Base-by-base conservation (phyloP, 805 yeast species). In the Wickerhamomyces hampshirensis region DNA sequence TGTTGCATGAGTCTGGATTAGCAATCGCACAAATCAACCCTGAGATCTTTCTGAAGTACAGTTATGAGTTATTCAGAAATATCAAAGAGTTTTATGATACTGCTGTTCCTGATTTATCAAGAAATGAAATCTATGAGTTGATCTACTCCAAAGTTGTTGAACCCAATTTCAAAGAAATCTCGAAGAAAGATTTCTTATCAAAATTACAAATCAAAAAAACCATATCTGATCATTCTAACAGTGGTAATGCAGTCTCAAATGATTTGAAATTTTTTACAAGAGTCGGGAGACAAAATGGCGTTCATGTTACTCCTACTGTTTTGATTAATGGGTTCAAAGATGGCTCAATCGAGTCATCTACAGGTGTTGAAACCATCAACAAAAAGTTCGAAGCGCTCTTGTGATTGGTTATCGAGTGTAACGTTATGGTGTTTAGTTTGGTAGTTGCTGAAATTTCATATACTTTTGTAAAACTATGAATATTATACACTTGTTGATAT, bases 231-330 rank as follows among this genome's bases (percentile, higher is more conserved):
- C 69, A 66, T 14, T 56, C 18, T 3, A 83, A 84, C 50, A 50
- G 56, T 4, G 91, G 93, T 8, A 80, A 78, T 47, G 65, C 57
- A 6, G 68, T 80, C 26, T 66, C 75, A 3, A 66, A 58, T 23
- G 94, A 85, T 51, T 49, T 84, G 43, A 87, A 85, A 61, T 80
- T 80, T 50, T 85, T 84, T 53, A 71, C 88, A 14, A 71, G 78
- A 55, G 76, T 75, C 53, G 78, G 77, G 35, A 72, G 96, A 55
- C 85, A 84, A 40, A 73, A 79, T 28, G 87, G 91, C 30, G 75
- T 83, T 26, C 95, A 87, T 54, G 80, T 83, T n/a, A 84, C 93
- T 4, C 96, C 96, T 15, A 80, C 93, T 5, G 83, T 84, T 11
- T 58, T 72, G 15, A 62, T 86, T 27, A 73, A 85, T 55, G 95